These are phyloP conservation scores for Fusarium paranaense DNA, from an alignment of 2,329 filamentous ascomycete species.

Conservation along the genomic window DNA sequence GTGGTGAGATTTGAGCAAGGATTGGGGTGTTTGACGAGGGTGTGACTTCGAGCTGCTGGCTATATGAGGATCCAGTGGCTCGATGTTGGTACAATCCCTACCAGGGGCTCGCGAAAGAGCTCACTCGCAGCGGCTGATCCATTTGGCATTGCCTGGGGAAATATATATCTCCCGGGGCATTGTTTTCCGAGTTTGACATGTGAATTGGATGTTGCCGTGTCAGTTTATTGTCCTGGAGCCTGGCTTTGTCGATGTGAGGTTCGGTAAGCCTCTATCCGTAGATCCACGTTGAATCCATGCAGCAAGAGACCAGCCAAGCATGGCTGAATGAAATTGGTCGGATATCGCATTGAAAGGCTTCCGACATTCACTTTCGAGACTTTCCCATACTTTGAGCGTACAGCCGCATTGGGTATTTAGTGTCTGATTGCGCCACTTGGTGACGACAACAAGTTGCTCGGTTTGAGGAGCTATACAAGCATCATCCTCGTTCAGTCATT, in stretches of 20 bases:
- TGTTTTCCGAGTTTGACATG: slow-evolving; percentile 5
- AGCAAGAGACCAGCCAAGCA: not conserved
- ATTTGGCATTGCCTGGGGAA: slow-evolving; percentile 6
- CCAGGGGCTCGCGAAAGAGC: slow-evolving; percentile 22
- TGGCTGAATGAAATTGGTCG: not conserved
- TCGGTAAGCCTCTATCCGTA: not conserved
- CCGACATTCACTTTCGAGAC: not conserved
- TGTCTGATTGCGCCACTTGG: not conserved
- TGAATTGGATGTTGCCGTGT: not conserved
- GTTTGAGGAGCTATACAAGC: not conserved
- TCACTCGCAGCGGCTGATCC: not conserved
- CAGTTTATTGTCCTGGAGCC: not conserved
- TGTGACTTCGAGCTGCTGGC: not conserved
- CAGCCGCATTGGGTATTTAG: not conserved
- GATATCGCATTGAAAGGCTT: not conserved
- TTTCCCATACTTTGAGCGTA: not conserved
- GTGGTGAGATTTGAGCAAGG: slow-evolving; percentile 23
- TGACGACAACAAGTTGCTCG: not conserved
- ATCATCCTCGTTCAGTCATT: not conserved
- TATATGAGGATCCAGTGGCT: slow-evolving; percentile 16
- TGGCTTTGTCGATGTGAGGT: not conserved
- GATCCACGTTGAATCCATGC: not conserved
- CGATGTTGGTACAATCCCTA: slow-evolving; percentile 22
- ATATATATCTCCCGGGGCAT: not conserved
- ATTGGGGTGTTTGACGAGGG: slow-evolving; percentile 13